Conservation (phyloP, 768 basidiomycete species). For the Lactarius quietus region DNA sequence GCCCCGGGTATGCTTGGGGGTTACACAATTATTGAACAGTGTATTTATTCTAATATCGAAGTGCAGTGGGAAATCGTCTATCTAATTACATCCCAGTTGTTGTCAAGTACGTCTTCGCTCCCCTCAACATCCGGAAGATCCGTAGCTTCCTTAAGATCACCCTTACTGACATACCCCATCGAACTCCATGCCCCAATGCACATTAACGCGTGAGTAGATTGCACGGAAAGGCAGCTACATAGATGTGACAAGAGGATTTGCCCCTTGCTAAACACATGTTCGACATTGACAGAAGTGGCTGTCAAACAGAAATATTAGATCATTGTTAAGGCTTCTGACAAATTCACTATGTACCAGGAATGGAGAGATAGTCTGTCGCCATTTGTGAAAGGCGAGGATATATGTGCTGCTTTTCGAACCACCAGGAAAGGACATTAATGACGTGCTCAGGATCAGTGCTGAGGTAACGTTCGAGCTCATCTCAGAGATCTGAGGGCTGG, state of each 20-base stretch:
- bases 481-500: neutral
- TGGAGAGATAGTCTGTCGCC: slow-evolving; percentile 30
- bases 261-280: too few relatives aligned
- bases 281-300: slow-evolving; percentile 35
- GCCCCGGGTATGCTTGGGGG: too few relatives aligned
- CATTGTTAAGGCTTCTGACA: too few relatives aligned
- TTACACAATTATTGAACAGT: too few relatives aligned
- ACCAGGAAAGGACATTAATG: neutral
- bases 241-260: slow-evolving; percentile 31
- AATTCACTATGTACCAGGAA: slow-evolving; percentile 21
- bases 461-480: slow-evolving; percentile 10
- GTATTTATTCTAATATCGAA: too few relatives aligned
- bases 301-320: neutral
- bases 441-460: slow-evolving; percentile 1
- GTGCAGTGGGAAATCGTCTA: too few relatives aligned
- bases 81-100: too few relatives aligned
- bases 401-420: too few relatives aligned
- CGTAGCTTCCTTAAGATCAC: too few relatives aligned
- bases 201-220: slow-evolving; percentile 32
- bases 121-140: too few relatives aligned
- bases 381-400: slow-evolving; percentile 32
- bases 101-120: too few relatives aligned
- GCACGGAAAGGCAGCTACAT: slow-evolving; percentile 29
- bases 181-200: slow-evolving; percentile 35
- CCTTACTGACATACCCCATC: slow-evolving; percentile 28